phyloP scores from a whole-genome alignment of 2,329 filamentous ascomycete species.

The Lasiodiplodia sp. region DNA sequence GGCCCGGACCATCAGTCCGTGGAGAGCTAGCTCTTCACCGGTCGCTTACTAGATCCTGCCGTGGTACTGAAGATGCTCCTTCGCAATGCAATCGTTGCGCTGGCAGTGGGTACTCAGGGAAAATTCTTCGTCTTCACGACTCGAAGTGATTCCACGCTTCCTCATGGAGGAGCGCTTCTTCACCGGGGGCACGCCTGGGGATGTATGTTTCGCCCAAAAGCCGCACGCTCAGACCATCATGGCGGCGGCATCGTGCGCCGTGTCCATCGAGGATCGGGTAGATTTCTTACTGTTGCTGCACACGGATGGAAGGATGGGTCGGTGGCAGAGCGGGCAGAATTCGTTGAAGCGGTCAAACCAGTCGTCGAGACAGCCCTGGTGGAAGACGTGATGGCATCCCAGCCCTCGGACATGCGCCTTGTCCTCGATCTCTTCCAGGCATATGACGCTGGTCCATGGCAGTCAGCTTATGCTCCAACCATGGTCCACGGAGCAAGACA shows the following conservation, averaged over 20 bases:
- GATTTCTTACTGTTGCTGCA: slow-evolving; percentile 13
- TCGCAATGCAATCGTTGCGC: slow-evolving; percentile 1
- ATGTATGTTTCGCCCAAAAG: background rate
- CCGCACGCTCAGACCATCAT: slow-evolving; percentile 26
- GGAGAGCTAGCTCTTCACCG: slow-evolving; percentile 14
- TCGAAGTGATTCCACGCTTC: background rate
- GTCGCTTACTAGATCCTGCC: slow-evolving; percentile 17
- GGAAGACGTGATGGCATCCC: slow-evolving; percentile 46
- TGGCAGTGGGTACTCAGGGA: slow-evolving; percentile 19
- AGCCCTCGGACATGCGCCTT: slow-evolving; percentile 45
- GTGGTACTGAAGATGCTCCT: slow-evolving; percentile 4
- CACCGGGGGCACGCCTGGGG: background rate
- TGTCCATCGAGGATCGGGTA: slow-evolving; percentile 15
- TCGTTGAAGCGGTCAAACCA: slow-evolving; percentile 48
- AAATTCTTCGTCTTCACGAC: slow-evolving; percentile 16
- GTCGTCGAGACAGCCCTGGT: slow-evolving; percentile 46
- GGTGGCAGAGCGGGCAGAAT: slow-evolving; percentile 48
- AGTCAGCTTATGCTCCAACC: slow-evolving; percentile 8
- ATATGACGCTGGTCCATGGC: slow-evolving; percentile 41
- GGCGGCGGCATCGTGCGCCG: slow-evolving; percentile 18
- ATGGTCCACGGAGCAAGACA: background rate
- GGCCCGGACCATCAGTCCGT: slow-evolving; percentile 6
- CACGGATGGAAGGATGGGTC: slow-evolving; percentile 42
- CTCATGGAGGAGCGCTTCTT: background rate
- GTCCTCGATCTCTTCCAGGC: slow-evolving; percentile 45